Conservation (phyloP, 2,329 filamentous ascomycete genomes). For the Huntiella moniliformis region DNA sequence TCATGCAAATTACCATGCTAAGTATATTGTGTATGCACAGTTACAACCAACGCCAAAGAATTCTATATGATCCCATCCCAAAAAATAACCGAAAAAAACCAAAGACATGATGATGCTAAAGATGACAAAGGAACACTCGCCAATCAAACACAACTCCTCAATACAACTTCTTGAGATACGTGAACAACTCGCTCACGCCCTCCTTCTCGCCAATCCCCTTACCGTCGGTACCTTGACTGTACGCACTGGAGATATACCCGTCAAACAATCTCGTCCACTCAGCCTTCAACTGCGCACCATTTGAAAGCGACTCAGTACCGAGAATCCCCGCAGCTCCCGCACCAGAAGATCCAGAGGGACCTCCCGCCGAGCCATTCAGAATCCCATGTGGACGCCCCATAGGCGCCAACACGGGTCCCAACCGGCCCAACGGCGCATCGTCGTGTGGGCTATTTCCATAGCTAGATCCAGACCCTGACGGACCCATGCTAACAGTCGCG, state of each 20-base stretch:
- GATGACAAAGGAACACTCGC: neutral
- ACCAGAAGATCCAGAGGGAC: conserved; percentile 5
- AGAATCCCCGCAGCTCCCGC: conserved; percentile 11
- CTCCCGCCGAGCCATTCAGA: conserved; percentile 6
- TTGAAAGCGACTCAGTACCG: conserved; percentile 16
- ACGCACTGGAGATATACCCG: conserved; percentile 18
- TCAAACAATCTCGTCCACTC: conserved; percentile 33
- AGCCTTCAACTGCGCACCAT: conserved; percentile 30
- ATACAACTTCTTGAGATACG: conserved; percentile 7
- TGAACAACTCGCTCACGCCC: conserved; percentile 6
- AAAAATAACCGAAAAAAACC: conserved; percentile 1
- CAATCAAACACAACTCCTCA: neutral
- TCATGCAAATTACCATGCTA: too few species aligned
- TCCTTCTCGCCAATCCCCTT: conserved; percentile 1
- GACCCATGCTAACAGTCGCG: neutral
- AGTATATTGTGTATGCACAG: too few species aligned
- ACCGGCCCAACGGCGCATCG: conserved; percentile 1
- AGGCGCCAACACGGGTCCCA: conserved; percentile 7
- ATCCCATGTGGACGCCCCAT: conserved; percentile 4
- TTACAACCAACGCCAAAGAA: too few species aligned
- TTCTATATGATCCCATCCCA: too few species aligned
- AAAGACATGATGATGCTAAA: neutral
- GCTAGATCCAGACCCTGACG: neutral
- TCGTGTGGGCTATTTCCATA: conserved; percentile 4
- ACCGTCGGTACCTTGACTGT: conserved; percentile 1